phyloP scores from a whole-genome alignment of 257 asterid species.

The Eustoma russellianum region DNA sequence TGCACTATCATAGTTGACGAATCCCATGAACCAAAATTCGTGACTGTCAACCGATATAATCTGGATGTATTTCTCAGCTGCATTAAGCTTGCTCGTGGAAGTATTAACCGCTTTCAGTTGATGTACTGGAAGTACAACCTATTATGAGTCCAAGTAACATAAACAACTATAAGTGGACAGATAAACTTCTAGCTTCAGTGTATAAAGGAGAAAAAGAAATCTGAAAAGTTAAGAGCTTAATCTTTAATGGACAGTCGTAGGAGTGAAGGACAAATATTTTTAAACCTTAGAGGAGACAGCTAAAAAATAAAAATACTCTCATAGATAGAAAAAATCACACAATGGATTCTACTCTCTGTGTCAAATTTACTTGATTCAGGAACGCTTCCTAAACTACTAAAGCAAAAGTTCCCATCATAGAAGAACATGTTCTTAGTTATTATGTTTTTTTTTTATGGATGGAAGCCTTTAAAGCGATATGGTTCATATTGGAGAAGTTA shows the following conservation, averaged over 20 bases:
- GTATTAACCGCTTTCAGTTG: slow-evolving; percentile 84
- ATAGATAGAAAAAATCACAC: no score
- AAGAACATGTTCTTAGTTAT: no score
- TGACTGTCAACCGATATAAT: slow-evolving; percentile 82
- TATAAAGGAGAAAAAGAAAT: background rate
- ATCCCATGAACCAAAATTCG: slow-evolving; percentile 97
- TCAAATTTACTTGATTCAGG: no score
- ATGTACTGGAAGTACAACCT: slow-evolving; percentile 91
- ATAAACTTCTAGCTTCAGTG: background rate
- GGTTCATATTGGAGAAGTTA: no score
- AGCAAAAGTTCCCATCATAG: no score
- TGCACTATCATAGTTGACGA: slow-evolving; percentile 63
- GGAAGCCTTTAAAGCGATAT: no score
- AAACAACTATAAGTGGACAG: background rate
- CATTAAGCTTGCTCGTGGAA: slow-evolving; percentile 61
- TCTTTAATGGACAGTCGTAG: background rate
- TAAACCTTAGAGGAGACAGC: background rate
- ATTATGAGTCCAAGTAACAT: slow-evolving; percentile 4
- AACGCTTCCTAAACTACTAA: no score
- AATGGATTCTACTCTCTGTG: no score
- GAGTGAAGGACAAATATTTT: background rate
- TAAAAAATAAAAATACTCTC: background rate
- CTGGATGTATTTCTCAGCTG: slow-evolving; percentile 80
- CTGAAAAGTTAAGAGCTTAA: background rate
- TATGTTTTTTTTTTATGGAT: no score